Base-by-base conservation (phyloP, 371 early-diverging fungal species). In the Cokeromyces recurvatus region DNA sequence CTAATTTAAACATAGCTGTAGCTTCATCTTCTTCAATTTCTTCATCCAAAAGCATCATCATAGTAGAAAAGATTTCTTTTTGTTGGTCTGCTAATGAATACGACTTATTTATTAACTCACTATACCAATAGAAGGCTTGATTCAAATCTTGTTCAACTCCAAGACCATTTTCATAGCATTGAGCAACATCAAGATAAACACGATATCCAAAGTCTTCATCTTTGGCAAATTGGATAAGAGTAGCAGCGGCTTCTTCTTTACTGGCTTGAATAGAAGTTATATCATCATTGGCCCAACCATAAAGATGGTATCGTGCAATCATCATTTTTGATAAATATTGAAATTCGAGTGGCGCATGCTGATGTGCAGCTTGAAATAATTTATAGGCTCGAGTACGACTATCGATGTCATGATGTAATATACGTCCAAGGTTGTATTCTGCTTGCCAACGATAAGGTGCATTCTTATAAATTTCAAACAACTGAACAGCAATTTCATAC, bases 111-210 rank as follows among this genome's bases (percentile, higher is more conserved):
- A 59, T 76, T 55, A 71, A 85, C 82, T 74, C 62, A n/a, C 65
- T 62, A 66, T 92, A 97, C 90, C 90, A 94, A 42, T 75, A 51
- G 16, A 92, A 80, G 0, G 95, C 94, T 56, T 82, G 69, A 14
- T 55, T 46, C 2, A 81, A 39, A 57, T 89, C 67, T 58, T 78
- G 69, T n/a, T 71, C 70, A 2, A 88, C 78, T n/a, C 92, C 92
- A 20, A 86, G 57, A 3, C 95, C 97, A 29, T 86, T 76, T 54
- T 92, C 94, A 58, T 86, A 94, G 51, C 95, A 94, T 22, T 62
- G 52, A 2, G 68, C 74, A 8, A 70, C 61, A 11, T 66, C 60
- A 16, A 66, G 32, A 45, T 60, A 72, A 6, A 64, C 64, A 19
- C 44, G 48, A 20, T 52, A 48, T 1, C 53, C 59, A 25, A 27